These are phyloP conservation scores for Amanita jacksonii DNA, from an alignment of 768 basidiomycete species.

Conservation along the genomic window DNA sequence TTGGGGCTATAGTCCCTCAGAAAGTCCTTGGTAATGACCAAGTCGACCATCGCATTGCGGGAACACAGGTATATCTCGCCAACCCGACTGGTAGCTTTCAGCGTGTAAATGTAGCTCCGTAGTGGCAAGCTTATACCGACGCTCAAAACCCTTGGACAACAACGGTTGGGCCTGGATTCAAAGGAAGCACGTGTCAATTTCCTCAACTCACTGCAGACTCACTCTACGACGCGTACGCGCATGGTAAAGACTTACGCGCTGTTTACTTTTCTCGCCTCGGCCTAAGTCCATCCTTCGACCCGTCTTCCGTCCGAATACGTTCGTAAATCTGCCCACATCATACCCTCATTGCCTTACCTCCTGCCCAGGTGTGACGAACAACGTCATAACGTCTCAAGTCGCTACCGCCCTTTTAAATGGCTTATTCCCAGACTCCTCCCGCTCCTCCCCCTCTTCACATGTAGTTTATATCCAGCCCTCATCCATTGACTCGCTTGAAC, in stretches of 20 bases:
- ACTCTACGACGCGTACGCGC: conserved; percentile 32
- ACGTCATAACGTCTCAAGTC: conserved; percentile 43
- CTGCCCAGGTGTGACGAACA: conserved; percentile 37
- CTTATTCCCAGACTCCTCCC: conserved; percentile 27
- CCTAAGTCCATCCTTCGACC: conserved; percentile 23
- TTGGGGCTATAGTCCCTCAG: conserved; percentile 16
- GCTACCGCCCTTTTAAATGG: conserved; percentile 36
- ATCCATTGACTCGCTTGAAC: conserved; percentile 38
- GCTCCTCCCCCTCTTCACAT: conserved; percentile 13
- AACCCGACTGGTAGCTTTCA: too few relatives aligned
- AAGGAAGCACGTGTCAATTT: conserved; percentile 37
- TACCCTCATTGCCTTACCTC: neutral
- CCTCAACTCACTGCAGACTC: conserved; percentile 39
- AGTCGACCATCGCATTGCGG: too few relatives aligned
- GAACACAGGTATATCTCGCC: too few relatives aligned
- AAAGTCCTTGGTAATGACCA: too few relatives aligned
- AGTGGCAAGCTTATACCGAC: conserved; percentile 35
- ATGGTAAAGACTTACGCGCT: conserved; percentile 36
- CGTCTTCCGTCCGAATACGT: conserved; percentile 28
- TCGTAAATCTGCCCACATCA: conserved; percentile 8
- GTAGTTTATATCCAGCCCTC: conserved; percentile 30
- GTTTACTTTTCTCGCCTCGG: conserved; percentile 35
- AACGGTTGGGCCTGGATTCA: conserved; percentile 34
- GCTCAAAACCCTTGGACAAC: conserved; percentile 32
- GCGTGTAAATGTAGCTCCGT: too few relatives aligned